A percentile compares a stretch with the other conserved stretches of the same genome.
These are phyloP conservation scores for Exobasidium rhododendri DNA, from an alignment of 1,284 basidiomycete genomes.

Conservation along the genomic window DNA sequence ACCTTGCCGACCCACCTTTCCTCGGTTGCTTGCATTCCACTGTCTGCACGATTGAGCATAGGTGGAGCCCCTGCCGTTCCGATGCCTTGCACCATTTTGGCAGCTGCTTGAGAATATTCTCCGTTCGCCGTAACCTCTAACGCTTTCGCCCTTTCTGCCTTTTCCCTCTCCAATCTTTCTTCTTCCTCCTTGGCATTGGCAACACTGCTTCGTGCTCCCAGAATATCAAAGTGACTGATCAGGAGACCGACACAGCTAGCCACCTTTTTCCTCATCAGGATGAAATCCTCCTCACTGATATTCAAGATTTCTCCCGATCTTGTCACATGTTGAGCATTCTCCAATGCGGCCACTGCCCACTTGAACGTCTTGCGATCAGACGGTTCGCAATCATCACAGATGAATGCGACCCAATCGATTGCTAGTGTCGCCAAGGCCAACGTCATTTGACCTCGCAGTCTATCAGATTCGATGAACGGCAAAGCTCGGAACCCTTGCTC, in stretches of 20 bases:
- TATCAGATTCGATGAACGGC: slow-evolving; percentile 48
- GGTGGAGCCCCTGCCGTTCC: slow-evolving; percentile 20
- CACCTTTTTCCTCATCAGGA: slow-evolving; percentile 83
- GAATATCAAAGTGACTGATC: slow-evolving; percentile 95
- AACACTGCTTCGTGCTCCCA: slow-evolving; percentile 49
- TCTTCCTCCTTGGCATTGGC: slow-evolving; percentile 49
- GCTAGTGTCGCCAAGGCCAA: slow-evolving; percentile 43
- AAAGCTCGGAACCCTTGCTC: slow-evolving; percentile 60
- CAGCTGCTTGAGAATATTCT: slow-evolving; percentile 57
- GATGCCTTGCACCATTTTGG: slow-evolving; percentile 57
- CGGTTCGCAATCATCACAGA: slow-evolving; percentile 95
- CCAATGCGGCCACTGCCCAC: slow-evolving; percentile 95
- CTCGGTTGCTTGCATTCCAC: slow-evolving; percentile 39
- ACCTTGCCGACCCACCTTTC: slow-evolving; percentile 40
- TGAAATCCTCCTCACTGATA: slow-evolving; percentile 73
- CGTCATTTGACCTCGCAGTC: slow-evolving; percentile 45
- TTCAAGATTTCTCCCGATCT: slow-evolving; percentile 80
- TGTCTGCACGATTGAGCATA: slow-evolving; percentile 27
- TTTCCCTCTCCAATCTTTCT: slow-evolving; percentile 42
- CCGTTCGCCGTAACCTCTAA: slow-evolving; percentile 63
- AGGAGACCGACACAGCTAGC: slow-evolving; percentile 93
- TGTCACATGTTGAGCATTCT: slow-evolving; percentile 87
- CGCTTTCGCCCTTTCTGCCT: slow-evolving; percentile 30
- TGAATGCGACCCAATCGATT: slow-evolving; percentile 84
- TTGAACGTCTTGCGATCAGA: slow-evolving; percentile 95